Conservation (phyloP, 2,329 filamentous ascomycete genomes). For the Hypomyces perniciosus region DNA sequence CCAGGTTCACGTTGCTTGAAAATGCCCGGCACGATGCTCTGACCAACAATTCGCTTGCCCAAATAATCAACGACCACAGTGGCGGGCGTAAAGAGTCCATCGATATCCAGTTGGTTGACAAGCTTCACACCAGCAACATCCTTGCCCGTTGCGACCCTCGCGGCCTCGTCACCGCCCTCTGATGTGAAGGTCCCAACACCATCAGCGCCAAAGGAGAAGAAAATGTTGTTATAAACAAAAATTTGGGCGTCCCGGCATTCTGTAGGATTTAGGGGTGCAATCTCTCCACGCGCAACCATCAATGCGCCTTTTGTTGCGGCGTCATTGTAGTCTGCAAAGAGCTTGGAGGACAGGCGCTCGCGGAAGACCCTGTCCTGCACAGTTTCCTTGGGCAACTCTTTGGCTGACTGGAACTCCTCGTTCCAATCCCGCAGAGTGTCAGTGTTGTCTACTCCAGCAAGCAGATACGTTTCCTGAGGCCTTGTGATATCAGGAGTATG, state of each 20-base stretch:
- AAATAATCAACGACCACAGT: conserved; percentile 96
- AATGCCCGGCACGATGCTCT: conserved; percentile 97
- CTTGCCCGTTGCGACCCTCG: conserved; percentile 91
- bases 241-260: conserved; percentile 92
- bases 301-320: conserved; percentile 88
- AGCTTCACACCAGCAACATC: conserved; percentile 90
- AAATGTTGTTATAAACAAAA: conserved; percentile 99
- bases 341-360: conserved; percentile 86
- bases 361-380: conserved; percentile 95
- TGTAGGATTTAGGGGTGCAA: conserved; percentile 89
- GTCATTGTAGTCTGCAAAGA: conserved; percentile 97
- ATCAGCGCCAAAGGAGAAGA: conserved; percentile 97
- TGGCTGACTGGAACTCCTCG: conserved; percentile 95
- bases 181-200: conserved; percentile 95
- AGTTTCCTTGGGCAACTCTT: conserved; percentile 86
- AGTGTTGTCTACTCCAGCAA: conserved; percentile 85
- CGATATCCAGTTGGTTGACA: conserved; percentile 95
- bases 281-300: conserved; percentile 85
- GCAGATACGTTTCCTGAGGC: conserved; percentile 86
- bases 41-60: conserved; percentile 92
- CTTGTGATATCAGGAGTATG: conserved; percentile 82
- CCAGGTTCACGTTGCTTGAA: conserved; percentile 98
- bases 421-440: conserved; percentile 98
- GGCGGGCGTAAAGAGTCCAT: conserved; percentile 88
- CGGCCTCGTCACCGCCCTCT: conserved; percentile 94